Conservation (phyloP, 768 basidiomycete genomes). For the Crucibulum laeve region DNA sequence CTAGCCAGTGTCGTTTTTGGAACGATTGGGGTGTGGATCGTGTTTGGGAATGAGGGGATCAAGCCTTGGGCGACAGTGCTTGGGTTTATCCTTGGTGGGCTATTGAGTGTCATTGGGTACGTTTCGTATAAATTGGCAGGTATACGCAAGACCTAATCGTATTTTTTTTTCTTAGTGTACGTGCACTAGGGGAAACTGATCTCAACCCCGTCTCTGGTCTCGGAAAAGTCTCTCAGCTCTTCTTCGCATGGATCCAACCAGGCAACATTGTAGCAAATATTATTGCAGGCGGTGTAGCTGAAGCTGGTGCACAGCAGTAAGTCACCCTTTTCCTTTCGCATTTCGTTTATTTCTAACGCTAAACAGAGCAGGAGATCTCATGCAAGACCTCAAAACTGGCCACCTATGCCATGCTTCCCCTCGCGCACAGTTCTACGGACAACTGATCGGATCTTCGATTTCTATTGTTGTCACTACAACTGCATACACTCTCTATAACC, state of each 20-base stretch:
- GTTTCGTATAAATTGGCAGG: conserved; percentile 16
- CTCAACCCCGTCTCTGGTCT: conserved; percentile 89
- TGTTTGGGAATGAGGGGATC: conserved; percentile 90
- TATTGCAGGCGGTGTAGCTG: conserved; percentile 94
- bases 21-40: conserved; percentile 76
- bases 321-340: conserved; percentile 13
- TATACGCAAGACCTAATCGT: conserved; percentile 5
- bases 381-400: conserved; percentile 98
- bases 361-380: conserved; percentile 86
- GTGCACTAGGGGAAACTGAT: conserved; percentile 95
- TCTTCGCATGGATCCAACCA: conserved; percentile 93
- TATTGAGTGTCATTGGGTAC: conserved; percentile 86
- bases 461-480: conserved; percentile 88
- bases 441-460: conserved; percentile 84
- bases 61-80: conserved; percentile 92
- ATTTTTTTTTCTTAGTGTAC: conserved; percentile 51
- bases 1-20: conserved; percentile 59
- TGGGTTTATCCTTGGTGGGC: conserved; percentile 76
- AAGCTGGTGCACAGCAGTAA: conserved; percentile 91
- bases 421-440: conserved; percentile 90
- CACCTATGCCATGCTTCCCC: conserved; percentile 91
- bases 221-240: conserved; percentile 90
- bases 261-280: conserved; percentile 97
- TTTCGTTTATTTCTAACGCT: not conserved
- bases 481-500: conserved; percentile 83